These are phyloP conservation scores for Phytophthora melonis DNA, from an alignment of 352 stramenopile genomes.

Conservation along the genomic window DNA sequence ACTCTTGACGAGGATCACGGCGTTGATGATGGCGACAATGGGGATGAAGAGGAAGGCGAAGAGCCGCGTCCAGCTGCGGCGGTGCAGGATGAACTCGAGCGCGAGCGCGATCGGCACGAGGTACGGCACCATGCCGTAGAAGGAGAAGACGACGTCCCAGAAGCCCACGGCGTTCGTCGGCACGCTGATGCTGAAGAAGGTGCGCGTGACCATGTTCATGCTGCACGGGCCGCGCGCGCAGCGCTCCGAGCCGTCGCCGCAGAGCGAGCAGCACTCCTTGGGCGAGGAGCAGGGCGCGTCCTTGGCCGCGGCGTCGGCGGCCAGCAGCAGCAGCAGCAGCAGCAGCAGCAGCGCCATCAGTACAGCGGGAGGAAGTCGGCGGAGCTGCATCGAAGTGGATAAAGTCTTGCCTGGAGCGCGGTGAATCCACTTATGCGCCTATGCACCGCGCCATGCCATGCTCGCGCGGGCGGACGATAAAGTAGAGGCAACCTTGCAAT, in stretches of 20 bases:
- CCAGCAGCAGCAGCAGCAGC: neutral
- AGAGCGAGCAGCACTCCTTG: constrained; percentile 59
- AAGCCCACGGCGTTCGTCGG: constrained; percentile 46
- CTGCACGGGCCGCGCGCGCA: constrained; percentile 65
- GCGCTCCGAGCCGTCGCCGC: constrained; percentile 53
- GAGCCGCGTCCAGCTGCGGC: constrained; percentile 55
- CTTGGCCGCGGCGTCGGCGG: constrained; percentile 16
- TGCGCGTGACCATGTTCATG: constrained; percentile 47
- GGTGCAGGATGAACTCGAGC: constrained; percentile 53
- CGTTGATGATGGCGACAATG: constrained; percentile 56
- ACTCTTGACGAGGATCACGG: constrained; percentile 47
- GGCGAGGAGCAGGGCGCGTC: constrained; percentile 33
- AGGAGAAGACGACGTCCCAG: constrained; percentile 61
- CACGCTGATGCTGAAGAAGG: constrained; percentile 64
- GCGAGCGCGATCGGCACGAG: constrained; percentile 49
- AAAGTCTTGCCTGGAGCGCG: neutral
- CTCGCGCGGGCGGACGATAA: neutral
- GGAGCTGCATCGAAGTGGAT: constrained; percentile 8
- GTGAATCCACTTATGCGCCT: constrained; percentile 14
- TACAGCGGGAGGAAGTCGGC: neutral
- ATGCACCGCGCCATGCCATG: neutral
- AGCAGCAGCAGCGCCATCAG: neutral
- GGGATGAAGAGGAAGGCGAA: constrained; percentile 63
- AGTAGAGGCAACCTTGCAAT: too few relatives aligned
- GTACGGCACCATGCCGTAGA: constrained; percentile 71